A percentile compares a stretch with the other conserved stretches of the same genome.
phyloP scores from a whole-genome alignment of 2,329 filamentous ascomycete genomes.

The Penicillium sp. region DNA sequence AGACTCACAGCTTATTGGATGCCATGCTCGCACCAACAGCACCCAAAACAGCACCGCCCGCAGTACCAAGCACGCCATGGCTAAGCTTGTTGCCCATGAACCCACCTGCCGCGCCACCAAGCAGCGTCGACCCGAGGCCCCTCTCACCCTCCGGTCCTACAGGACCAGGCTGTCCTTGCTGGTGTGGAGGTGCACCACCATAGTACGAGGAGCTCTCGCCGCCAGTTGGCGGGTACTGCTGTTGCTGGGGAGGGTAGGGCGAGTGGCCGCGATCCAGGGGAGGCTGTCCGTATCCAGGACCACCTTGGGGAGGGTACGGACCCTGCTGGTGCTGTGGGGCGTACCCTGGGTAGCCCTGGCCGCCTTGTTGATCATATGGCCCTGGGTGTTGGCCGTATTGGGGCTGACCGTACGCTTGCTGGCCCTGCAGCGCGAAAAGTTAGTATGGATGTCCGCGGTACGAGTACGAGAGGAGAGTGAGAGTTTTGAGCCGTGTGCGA shows the following conservation, averaged over 20 bases:
- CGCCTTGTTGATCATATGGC: constrained; percentile 13
- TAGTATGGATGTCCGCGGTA: not conserved
- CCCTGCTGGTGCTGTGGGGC: constrained; percentile 10
- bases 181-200: constrained; percentile 16
- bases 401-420: constrained; percentile 16
- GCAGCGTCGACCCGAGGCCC: constrained; percentile 20
- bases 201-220: constrained; percentile 35
- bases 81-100: constrained; percentile 19
- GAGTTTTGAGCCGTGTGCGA: not conserved
- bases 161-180: constrained; percentile 19
- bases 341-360: constrained; percentile 9
- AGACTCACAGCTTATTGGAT: constrained; percentile 16
- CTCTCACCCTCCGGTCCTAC: constrained; percentile 16
- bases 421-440: constrained; percentile 9
- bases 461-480: not conserved
- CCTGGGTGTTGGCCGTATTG: constrained; percentile 16
- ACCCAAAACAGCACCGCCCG: constrained; percentile 18
- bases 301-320: constrained; percentile 15
- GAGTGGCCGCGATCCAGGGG: constrained; percentile 26
- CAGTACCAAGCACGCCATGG: constrained; percentile 14
- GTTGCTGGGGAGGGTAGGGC: constrained; percentile 25
- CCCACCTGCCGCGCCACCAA: constrained; percentile 19
- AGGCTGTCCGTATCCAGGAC: constrained; percentile 23
- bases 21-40: constrained; percentile 19
- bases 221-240: constrained; percentile 24